These are phyloP conservation scores for Beauveria caledonica DNA, from an alignment of 2,329 filamentous ascomycete species.

Conservation along the genomic window DNA sequence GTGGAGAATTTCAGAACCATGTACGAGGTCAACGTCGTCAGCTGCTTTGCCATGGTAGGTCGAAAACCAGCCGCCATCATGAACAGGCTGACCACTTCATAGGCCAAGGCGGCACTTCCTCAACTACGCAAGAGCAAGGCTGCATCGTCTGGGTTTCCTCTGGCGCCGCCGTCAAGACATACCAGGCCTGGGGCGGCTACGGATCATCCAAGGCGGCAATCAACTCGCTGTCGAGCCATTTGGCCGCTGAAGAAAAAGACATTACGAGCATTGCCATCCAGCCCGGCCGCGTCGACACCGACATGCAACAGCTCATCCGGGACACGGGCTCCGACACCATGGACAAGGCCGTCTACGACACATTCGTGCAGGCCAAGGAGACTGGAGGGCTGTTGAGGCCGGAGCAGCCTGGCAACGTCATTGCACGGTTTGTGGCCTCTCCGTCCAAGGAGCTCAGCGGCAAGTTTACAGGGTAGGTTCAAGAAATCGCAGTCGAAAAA, in stretches of 20 bases:
- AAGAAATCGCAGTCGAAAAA: background rate
- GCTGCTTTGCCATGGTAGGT: constrained; percentile 65
- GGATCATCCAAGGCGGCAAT: constrained; percentile 76
- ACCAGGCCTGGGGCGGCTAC: constrained; percentile 71
- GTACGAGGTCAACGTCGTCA: constrained; percentile 85
- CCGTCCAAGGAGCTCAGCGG: constrained; percentile 64
- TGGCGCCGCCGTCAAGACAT: constrained; percentile 60
- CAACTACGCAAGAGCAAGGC: constrained; percentile 59
- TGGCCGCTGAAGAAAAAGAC: constrained; percentile 68
- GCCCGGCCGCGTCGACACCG: constrained; percentile 78
- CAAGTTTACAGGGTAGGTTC: constrained; percentile 58
- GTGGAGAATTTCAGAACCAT: constrained; percentile 64
- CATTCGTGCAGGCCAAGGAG: constrained; percentile 62
- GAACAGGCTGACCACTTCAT: background rate
- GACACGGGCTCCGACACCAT: constrained; percentile 46
- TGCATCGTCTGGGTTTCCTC: constrained; percentile 73
- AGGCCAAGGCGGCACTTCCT: constrained; percentile 65
- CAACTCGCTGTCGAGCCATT: constrained; percentile 67
- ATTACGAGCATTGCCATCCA: constrained; percentile 65
- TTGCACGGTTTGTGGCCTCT: constrained; percentile 66
- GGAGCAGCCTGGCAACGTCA: constrained; percentile 77
- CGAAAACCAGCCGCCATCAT: constrained; percentile 1
- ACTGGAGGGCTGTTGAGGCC: constrained; percentile 67
- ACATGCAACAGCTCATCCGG: constrained; percentile 80
- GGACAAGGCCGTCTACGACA: constrained; percentile 49